Conservation (phyloP, 441 rosid genomes). For the Viola pubescens region DNA sequence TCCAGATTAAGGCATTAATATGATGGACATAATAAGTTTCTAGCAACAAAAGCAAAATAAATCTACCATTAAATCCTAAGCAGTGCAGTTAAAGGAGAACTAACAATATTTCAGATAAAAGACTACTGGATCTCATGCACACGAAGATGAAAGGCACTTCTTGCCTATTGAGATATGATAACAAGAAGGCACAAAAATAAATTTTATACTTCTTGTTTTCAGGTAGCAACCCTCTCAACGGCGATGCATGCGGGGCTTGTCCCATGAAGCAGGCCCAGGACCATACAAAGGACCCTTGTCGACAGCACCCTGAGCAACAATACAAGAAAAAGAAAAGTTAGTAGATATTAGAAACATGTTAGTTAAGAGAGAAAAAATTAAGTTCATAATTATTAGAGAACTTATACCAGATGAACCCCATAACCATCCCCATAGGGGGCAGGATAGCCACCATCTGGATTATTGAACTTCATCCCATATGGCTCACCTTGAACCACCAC, state of each 20-base stretch:
- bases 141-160: conserved; percentile 31
- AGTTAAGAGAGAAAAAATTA: neutral
- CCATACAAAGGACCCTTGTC: conserved; percentile 60
- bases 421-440: conserved; percentile 66
- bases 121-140: conserved; percentile 29
- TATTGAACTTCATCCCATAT: conserved; percentile 59
- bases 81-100: conserved; percentile 26
- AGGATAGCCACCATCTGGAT: conserved; percentile 43
- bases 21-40: conserved; percentile 15
- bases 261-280: conserved; percentile 68
- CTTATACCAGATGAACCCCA: conserved; percentile 53
- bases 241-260: conserved; percentile 54
- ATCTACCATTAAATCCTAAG: conserved; percentile 22
- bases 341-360: no score
- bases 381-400: conserved; percentile 13
- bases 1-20: neutral
- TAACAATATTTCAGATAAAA: conserved; percentile 36
- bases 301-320: conserved; percentile 53
- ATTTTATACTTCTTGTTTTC: conserved; percentile 21
- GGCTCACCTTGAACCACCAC: conserved; percentile 47
- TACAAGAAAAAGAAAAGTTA: conserved; percentile 2
- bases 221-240: conserved; percentile 39
- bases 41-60: conserved; percentile 20
- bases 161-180: conserved; percentile 21
- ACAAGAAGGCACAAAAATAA: conserved; percentile 15